Percentiles rank a stretch among this genome's conserved stretches.
Conservation (phyloP, 2,329 filamentous ascomycete species). For the Neobulgaria alba region DNA sequence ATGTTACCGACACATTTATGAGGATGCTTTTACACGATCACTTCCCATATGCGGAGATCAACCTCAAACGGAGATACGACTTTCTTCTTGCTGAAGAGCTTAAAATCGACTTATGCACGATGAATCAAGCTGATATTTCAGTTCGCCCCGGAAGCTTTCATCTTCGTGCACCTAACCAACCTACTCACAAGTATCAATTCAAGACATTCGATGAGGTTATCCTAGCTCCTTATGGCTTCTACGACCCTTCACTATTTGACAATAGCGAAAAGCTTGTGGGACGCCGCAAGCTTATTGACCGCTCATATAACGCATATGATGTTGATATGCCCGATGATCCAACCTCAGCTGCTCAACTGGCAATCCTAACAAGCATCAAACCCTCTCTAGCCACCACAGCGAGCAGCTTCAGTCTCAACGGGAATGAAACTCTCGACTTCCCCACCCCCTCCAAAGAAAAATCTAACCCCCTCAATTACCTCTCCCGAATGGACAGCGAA, state of each 20-base stretch:
- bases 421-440: conserved; percentile 36
- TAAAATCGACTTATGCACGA: conserved; percentile 86
- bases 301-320: conserved; percentile 91
- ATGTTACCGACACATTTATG: conserved; percentile 89
- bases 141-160: conserved; percentile 88
- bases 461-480: conserved; percentile 58
- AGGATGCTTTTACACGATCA: conserved; percentile 98
- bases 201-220: conserved; percentile 97
- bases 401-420: conserved; percentile 30
- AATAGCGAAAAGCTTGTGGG: conserved; percentile 70
- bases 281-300: conserved; percentile 71
- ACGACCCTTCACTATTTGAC: conserved; percentile 81
- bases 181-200: conserved; percentile 88
- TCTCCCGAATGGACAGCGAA: conserved; percentile 53
- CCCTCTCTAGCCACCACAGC: conserved; percentile 43
- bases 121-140: conserved; percentile 82
- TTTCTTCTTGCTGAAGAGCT: conserved; percentile 91
- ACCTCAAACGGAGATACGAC: conserved; percentile 81
- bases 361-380: conserved; percentile 50
- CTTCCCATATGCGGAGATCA: conserved; percentile 93
- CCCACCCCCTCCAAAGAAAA: conserved; percentile 56
- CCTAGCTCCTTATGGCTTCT: conserved; percentile 91
- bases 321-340: conserved; percentile 82
- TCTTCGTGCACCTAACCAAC: conserved; percentile 76
- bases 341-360: conserved; percentile 72